A percentile compares a stretch with the other conserved stretches of the same genome.
These are phyloP conservation scores for Cyberlindnera xylosilytica DNA, from an alignment of 805 yeast genomes.

Conservation along the genomic window DNA sequence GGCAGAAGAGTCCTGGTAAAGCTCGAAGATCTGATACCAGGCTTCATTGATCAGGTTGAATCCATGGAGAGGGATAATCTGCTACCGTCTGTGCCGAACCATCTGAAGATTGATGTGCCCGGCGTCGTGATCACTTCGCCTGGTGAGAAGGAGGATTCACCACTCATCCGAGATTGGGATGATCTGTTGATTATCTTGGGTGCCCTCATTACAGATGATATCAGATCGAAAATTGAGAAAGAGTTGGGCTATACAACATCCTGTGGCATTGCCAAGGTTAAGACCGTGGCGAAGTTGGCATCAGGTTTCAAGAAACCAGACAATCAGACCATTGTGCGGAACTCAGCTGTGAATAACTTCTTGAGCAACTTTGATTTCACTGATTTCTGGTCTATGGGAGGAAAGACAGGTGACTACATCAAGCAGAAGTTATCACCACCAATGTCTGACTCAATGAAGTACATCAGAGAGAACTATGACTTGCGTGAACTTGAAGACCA, in stretches of 20 bases:
- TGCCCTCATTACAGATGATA: conserved; percentile 50
- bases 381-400: conserved; percentile 91
- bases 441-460: conserved; percentile 51
- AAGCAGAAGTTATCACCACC: conserved; percentile 39
- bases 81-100: conserved; percentile 40
- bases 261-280: conserved; percentile 78
- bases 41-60: conserved; percentile 27
- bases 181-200: conserved; percentile 70
- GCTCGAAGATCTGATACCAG: conserved; percentile 46
- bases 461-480: conserved; percentile 48
- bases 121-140: conserved; percentile 16
- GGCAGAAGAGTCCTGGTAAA: conserved; percentile 57
- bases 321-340: conserved; percentile 72
- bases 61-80: conserved; percentile 20
- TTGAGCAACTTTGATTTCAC: conserved; percentile 58
- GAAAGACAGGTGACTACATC: conserved; percentile 71
- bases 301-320: conserved; percentile 85
- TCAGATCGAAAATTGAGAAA: conserved; percentile 50
- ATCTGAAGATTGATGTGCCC: conserved; percentile 31
- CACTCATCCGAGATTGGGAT: conserved; percentile 62
- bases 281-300: conserved; percentile 81
- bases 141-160: conserved; percentile 13
- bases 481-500: conserved; percentile 35
- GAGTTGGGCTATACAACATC: conserved; percentile 82
- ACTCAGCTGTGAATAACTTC: conserved; percentile 47